phyloP scores from a whole-genome alignment of 192 early-diverging fungal genomes.

The Entomortierella parvispora region DNA sequence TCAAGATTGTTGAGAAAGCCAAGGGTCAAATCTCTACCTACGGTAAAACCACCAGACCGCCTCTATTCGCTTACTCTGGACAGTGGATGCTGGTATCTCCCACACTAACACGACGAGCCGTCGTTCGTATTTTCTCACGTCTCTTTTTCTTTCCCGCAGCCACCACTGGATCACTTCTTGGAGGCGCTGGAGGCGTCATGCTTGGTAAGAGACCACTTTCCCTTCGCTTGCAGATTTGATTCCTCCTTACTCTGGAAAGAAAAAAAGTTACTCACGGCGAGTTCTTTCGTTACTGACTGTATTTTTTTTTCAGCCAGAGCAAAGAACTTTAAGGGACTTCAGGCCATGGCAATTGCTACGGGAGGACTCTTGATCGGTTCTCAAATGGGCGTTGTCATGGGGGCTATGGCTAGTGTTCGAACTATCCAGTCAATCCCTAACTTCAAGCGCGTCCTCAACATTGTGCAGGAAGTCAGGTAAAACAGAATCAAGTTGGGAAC shows the following conservation, averaged over 20 bases:
- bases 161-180: slow-evolving; percentile 33
- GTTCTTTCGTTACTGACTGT: neutral
- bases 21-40: slow-evolving; percentile 41
- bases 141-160: slow-evolving; percentile 7
- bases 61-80: neutral
- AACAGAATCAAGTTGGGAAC: neutral
- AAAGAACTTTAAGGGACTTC: slow-evolving; percentile 36
- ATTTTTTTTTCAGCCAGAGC: slow-evolving; percentile 11
- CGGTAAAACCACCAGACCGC: neutral
- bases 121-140: neutral
- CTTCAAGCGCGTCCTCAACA: slow-evolving; percentile 34
- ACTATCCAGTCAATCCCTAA: slow-evolving; percentile 51
- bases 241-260: neutral
- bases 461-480: slow-evolving; percentile 48
- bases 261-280: neutral
- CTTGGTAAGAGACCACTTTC: slow-evolving; percentile 26
- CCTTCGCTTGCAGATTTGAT: neutral
- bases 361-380: slow-evolving; percentile 37
- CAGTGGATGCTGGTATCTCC: neutral
- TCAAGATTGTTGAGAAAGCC: slow-evolving; percentile 43
- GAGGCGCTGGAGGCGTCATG: slow-evolving; percentile 22
- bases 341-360: slow-evolving; percentile 11
- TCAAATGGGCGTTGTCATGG: slow-evolving; percentile 32
- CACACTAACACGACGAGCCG: no score
- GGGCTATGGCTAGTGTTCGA: slow-evolving; percentile 34